A percentile compares a stretch with the other conserved stretches of the same genome.
phyloP scores from a whole-genome alignment of 2,329 filamentous ascomycete genomes.

The Scleromitrula shiraiana region DNA sequence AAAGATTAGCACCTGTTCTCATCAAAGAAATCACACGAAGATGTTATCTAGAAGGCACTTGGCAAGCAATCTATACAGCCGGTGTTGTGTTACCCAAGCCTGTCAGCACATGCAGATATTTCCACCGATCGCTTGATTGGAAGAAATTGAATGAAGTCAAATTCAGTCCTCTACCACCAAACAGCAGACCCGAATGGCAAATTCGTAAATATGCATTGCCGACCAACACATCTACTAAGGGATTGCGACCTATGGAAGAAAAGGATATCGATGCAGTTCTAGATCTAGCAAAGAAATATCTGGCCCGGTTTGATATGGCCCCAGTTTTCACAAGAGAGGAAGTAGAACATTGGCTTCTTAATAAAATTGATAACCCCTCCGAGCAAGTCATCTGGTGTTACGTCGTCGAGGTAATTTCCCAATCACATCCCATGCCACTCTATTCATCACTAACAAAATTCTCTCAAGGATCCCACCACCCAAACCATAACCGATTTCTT shows the following conservation, averaged over 20 bases:
- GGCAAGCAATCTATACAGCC: constrained; percentile 93
- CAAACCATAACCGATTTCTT: constrained; percentile 92
- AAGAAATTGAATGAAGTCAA: constrained; percentile 90
- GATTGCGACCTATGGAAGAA: constrained; percentile 70
- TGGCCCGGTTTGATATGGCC: constrained; percentile 73
- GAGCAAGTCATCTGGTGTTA: constrained; percentile 92
- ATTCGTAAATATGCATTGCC: constrained; percentile 80
- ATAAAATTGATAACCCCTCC: constrained; percentile 54
- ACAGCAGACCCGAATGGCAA: constrained; percentile 79
- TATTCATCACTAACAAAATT: background rate
- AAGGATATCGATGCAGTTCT: constrained; percentile 72
- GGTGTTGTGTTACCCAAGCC: constrained; percentile 87
- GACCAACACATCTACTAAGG: constrained; percentile 60
- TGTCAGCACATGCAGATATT: constrained; percentile 90
- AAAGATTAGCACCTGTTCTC: constrained; percentile 84
- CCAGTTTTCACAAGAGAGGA: constrained; percentile 76
- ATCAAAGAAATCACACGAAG: constrained; percentile 97
- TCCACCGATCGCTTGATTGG: constrained; percentile 91
- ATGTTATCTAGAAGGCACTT: constrained; percentile 79
- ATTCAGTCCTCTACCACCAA: constrained; percentile 79
- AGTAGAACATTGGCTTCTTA: constrained; percentile 78
- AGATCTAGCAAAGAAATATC: constrained; percentile 67
- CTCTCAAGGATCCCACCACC: constrained; percentile 45
- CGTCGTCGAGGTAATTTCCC: constrained; percentile 63
- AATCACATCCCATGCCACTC: background rate